Evolutionary conservation across 768 basidiomycete genomes (phyloP).

Genomic region (Tubosaeta sp.): DNA sequence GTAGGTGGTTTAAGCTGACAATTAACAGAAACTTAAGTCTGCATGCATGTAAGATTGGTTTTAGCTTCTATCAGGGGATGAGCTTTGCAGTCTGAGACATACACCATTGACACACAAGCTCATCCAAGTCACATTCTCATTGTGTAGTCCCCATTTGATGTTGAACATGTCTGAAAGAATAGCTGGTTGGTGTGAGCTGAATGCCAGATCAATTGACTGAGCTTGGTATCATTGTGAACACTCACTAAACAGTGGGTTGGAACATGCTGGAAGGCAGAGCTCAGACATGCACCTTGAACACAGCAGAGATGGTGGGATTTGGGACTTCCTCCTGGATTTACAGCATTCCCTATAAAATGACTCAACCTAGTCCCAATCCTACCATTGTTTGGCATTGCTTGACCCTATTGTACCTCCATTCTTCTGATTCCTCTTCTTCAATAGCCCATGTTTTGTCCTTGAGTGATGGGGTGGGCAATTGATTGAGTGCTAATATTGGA

Average conservation of each 20-base stretch:
- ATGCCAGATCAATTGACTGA: conserved; percentile 71
- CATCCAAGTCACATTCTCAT: conserved; percentile 88
- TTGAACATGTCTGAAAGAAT: conserved; percentile 88
- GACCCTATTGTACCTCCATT: conserved; percentile 44
- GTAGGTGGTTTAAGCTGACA: conserved; percentile 70
- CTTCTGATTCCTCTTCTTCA: conserved; percentile 69
- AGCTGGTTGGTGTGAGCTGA: conserved; percentile 38
- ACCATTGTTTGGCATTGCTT: conserved; percentile 58
- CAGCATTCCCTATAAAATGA: conserved; percentile 87
- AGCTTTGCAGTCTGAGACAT: background rate
- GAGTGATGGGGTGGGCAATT: conserved; percentile 73
- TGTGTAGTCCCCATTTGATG: conserved; percentile 90
- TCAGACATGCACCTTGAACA: conserved; percentile 56
- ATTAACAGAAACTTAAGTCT: conserved; percentile 83
- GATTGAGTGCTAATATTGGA: conserved; percentile 79
- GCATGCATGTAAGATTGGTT: conserved; percentile 89
- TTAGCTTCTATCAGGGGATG: conserved; percentile 55
- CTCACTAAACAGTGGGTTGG: conserved; percentile 35
- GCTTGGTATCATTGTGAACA: conserved; percentile 54
- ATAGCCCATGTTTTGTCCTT: conserved; percentile 81
- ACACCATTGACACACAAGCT: conserved; percentile 47
- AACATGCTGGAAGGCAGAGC: background rate
- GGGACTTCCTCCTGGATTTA: conserved; percentile 63
- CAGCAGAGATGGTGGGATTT: conserved; percentile 58
- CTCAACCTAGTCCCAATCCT: conserved; percentile 81